Evolutionary conservation across 2,329 filamentous ascomycete genomes (phyloP).

Genomic region (Cytospora leucostoma): DNA sequence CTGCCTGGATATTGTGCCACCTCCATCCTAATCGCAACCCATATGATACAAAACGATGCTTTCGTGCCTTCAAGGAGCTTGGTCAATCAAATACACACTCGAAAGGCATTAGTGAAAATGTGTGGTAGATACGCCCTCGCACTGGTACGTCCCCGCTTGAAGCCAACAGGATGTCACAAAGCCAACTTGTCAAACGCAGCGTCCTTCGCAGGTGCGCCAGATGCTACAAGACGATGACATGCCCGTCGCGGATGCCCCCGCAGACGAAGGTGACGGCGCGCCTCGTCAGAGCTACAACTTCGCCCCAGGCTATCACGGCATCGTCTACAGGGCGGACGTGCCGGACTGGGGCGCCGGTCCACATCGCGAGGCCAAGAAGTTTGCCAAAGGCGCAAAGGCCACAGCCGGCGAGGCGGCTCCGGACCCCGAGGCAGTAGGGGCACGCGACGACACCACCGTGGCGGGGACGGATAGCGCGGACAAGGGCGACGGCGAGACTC

Average conservation of each 20-base stretch:
- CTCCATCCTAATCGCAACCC: neutral
- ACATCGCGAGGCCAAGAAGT: constrained; percentile 32
- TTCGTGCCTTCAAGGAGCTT: neutral
- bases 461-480: neutral
- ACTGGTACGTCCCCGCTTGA: constrained; percentile 35
- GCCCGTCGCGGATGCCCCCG: constrained; percentile 69
- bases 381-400: constrained; percentile 30
- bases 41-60: neutral
- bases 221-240: constrained; percentile 75
- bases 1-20: neutral
- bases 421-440: neutral
- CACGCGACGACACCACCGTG: constrained; percentile 8
- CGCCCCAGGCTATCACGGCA: constrained; percentile 80
- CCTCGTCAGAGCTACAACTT: constrained; percentile 87
- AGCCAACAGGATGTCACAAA: neutral
- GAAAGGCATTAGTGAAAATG: constrained; percentile 31
- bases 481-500: constrained; percentile 40
- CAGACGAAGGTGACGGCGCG: constrained; percentile 62
- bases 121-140: constrained; percentile 42
- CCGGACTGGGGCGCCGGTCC: constrained; percentile 60
- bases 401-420: constrained; percentile 17
- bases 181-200: constrained; percentile 47
- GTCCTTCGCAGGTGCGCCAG: constrained; percentile 72
- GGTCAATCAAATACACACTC: neutral
- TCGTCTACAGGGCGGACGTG: constrained; percentile 80